Base-by-base conservation (phyloP, 192 early-diverging fungal genomes). In the Geosiphon pyriformis region DNA sequence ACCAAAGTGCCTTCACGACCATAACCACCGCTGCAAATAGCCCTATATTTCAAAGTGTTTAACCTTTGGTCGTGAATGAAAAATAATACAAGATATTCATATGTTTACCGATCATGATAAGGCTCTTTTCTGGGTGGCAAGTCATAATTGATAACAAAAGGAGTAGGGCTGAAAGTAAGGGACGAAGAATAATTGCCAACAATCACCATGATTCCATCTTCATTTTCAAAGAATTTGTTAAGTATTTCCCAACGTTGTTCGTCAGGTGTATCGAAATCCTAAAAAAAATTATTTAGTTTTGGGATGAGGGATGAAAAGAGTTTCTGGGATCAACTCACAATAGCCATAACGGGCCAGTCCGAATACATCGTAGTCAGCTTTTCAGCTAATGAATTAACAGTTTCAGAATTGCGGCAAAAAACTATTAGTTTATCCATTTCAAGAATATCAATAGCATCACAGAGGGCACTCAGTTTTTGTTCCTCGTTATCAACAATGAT, bases 101-200 rank as follows among this genome's bases (percentile, higher is more conserved):
- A 62, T 25, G 22, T 15, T 32, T 64, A 64, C 61, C 61, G 26
- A 52, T 64, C 61, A 52, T 64, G 61, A 34, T 64, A 64, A 22
- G 46, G 27, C 52, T 64, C 61, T 32, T 64, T 64, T 23, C 49
- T 49, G 6, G 29, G 49, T 33, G 61, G 61, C 34, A 64, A 64
- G 52, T 64, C 61, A 34, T 49, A 64, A n/a, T 64, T 42, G 37
- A 42, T 42, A 10, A 42, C 37, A 15, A 42, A 42, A 10, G 37
- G 37, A 6, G 37, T 10, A 42, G 37, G 37, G 37, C 37, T 42
- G 15, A 42, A 42, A 42, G 37, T 42, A 42, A 42, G 37, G 7
- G 37, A 42, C 7, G 37, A 42, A 15, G 37, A 42, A 42, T 42
- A 15, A 42, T 6, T 42, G 7, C 37, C 37, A 15, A 42, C 37